Evolutionary conservation across 2,329 filamentous ascomycete species (phyloP).

Genomic region (Bipolaris cookei): DNA sequence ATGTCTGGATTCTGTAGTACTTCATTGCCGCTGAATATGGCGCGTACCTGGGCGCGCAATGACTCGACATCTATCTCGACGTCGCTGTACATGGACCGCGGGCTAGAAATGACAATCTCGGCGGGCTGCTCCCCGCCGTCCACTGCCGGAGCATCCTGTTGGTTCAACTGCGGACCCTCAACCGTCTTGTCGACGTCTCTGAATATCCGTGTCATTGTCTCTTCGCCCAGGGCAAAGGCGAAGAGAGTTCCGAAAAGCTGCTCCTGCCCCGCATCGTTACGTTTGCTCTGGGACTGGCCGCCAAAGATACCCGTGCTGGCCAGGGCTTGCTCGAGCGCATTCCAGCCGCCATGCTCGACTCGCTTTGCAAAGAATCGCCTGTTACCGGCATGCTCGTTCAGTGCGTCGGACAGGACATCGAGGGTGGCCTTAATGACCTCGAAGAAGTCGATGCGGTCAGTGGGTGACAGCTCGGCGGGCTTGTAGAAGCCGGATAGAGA

Average conservation of each 20-base stretch:
- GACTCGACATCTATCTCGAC: conserved; percentile 35
- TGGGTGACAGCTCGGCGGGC: conserved; percentile 64
- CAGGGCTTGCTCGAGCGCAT: conserved; percentile 72
- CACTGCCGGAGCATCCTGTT: conserved; percentile 10
- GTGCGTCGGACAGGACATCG: conserved; percentile 73
- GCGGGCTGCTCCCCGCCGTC: conserved; percentile 16
- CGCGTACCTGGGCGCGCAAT: conserved; percentile 39
- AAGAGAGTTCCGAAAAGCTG: conserved; percentile 84
- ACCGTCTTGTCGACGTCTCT: conserved; percentile 45
- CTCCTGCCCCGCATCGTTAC: conserved; percentile 58
- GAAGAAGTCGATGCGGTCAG: conserved; percentile 70
- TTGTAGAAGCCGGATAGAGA: conserved; percentile 79
- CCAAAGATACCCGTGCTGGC: conserved; percentile 65
- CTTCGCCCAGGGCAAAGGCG: conserved; percentile 79
- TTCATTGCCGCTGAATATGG: conserved; percentile 50
- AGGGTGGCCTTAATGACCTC: conserved; percentile 74
- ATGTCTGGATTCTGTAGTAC: conserved; percentile 51
- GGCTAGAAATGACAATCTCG: conserved; percentile 37
- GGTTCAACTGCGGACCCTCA: conserved; percentile 22
- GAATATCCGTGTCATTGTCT: conserved; percentile 74
- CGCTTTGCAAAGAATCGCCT: conserved; percentile 81
- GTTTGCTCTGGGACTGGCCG: conserved; percentile 39
- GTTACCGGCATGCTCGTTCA: conserved; percentile 84
- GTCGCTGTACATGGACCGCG: conserved; percentile 36
- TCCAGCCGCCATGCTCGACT: conserved; percentile 79